Evolutionary conservation across 2,329 filamentous ascomycete genomes (phyloP), one percentile per base, ranked within the genome.

Genomic region (Cytospora piceae): DNA sequence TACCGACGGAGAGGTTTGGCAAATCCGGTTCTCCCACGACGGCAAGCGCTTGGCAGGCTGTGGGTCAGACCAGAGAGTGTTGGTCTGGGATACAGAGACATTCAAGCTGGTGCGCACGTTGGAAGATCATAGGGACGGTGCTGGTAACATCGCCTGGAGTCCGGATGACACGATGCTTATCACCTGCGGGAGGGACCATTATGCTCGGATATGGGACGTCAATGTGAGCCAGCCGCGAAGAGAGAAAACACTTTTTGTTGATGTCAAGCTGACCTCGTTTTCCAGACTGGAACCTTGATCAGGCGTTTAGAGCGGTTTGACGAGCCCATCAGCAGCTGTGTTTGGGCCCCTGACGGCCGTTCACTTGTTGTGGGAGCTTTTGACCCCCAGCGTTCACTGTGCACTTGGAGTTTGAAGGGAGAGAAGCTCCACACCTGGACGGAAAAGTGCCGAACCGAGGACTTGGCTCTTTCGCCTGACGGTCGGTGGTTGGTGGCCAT

Each of bases 81-180:
- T 92, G 63, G 91, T 99, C 65, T 98, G 95, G 80, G 90, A 96
- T 64, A 90, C 92, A 0, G 81, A 81, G 2, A 85, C 85, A 0
- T 96, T 94, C 74, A 79, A 85, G 20, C 79, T 91, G 9, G 72
- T 91, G 4, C 84, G 88, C 64, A 82, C 77, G 55, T 79, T 96
- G 12, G 80, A 80, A 5, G 87, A 89, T 4, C 92, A 96, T 71
- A 82, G 86, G 1, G 80, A 80, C 3, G 90, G 91, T 0, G 89
- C 97, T 15, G 89, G 91, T 24, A 93, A 94, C 72, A 79, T 96
- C 4, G 84, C 92, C 1, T 99, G 95, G 92, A 97, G 94, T 74
- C 95, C 94, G 6, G 93, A 99, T 76, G 92, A 96, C 77, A 85
- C 85, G 1, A 92, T 92, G 78, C 82, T 99, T 39, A 87, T 98